Evolutionary conservation across 1,284 basidiomycete species (phyloP), one percentile per base, ranked within the genome.

Genomic region (Laetiporus sulphureus): DNA sequence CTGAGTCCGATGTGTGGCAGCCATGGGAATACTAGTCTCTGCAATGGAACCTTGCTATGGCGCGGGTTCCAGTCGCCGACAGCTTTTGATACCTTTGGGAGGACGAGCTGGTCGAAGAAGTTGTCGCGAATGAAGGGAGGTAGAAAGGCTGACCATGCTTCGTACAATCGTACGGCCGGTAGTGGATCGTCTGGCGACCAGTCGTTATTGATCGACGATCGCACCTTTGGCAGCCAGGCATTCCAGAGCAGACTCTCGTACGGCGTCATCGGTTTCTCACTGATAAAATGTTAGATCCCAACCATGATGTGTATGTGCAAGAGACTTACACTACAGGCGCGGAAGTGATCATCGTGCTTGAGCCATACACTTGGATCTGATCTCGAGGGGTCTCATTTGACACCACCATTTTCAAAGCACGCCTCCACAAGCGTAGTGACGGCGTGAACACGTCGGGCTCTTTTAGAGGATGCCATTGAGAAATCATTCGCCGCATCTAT

Each of bases 241-340:
- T 86, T 88, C 94, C 95, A 99, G 13, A 99, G 66, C 16, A 99
- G 69, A 43, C 85, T 88, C 60, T 99, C 95, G 62, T 90, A 99
- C 0, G 96, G 85, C 4, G 93, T 93, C 96, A 99, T 99, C 1
- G 71, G 70, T 48, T 67, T 68, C 47, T 80, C 75, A 35, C 75
- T 75, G 48, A 25, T 25, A 32, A 46, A 35, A 32, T 18, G 25
- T 39, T 35, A 46, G 6, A 33, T 43, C 31, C 49, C 22, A 45
- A 32, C 53, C 35, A 40, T 15, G 41, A 27, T 10, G 11, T 10
- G 25, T 16, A 18, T 36, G 19, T 32, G 40, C 36, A 35, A 30
- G 30, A 13, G n/a, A 58, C 69, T 42, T 53, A 74, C 72, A 65
- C 58, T 43, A 65, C 58, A 18, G 62, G 50, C 1, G 65, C 49